phyloP scores from a whole-genome alignment of 345 rosid genomes.

The Limnanthes douglasii region DNA sequence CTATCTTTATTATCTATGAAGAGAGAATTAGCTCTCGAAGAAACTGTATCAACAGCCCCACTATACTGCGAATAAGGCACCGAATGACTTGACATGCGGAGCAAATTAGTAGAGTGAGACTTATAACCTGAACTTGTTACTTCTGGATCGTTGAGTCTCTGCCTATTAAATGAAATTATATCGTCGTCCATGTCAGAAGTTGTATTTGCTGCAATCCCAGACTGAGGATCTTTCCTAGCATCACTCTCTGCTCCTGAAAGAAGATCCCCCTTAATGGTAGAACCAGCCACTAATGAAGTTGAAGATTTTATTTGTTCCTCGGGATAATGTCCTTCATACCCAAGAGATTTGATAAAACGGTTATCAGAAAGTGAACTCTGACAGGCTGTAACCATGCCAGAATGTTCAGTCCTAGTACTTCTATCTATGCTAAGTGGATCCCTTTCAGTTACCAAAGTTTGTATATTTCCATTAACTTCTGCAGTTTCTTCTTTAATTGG shows the following conservation, averaged over 20 bases:
- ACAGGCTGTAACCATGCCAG: slow-evolving; percentile 13
- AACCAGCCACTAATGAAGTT: slow-evolving; percentile 12
- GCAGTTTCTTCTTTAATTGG: slow-evolving; percentile 8
- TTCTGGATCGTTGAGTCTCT: slow-evolving; percentile 47
- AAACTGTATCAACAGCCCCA: slow-evolving; percentile 10
- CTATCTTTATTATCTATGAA: slow-evolving; percentile 19
- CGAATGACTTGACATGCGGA: slow-evolving; percentile 21
- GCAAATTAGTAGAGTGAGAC: slow-evolving; percentile 23
- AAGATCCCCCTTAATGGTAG: slow-evolving; percentile 13
- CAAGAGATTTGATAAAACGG: slow-evolving; percentile 20
- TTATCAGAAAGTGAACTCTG: slow-evolving; percentile 23
- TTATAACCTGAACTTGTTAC: slow-evolving; percentile 19
- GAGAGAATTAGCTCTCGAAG: slow-evolving; percentile 17
- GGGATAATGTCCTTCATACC: slow-evolving; percentile 12
- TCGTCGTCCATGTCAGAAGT: slow-evolving; percentile 38
- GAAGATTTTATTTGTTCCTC: slow-evolving; percentile 17
- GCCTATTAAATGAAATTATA: slow-evolving; percentile 42
- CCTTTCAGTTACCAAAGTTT: slow-evolving; percentile 15
- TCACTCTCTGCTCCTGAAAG: slow-evolving; percentile 17
- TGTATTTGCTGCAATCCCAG: slow-evolving; percentile 9
- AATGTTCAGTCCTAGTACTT: slow-evolving; percentile 16
- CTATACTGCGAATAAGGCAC: slow-evolving; percentile 25
- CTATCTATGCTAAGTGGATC: slow-evolving; percentile 23
- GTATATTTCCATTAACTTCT: slow-evolving; percentile 9
- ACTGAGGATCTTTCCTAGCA: slow-evolving; percentile 18